Evolutionary conservation across 2,329 filamentous ascomycete species (phyloP).

Genomic region (Coniochaeta hoffmannii): DNA sequence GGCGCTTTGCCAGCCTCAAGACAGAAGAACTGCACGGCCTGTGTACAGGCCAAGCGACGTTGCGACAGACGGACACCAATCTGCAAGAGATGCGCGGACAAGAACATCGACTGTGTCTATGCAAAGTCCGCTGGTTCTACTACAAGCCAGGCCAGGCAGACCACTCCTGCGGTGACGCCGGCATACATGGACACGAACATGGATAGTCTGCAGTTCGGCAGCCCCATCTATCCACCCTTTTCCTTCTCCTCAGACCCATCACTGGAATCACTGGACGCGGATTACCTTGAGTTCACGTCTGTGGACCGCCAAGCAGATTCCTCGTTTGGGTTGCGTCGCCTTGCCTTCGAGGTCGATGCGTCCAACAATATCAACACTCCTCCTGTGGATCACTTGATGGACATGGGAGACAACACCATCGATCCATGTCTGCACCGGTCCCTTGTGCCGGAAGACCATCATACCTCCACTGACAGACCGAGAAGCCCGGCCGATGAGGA

Average conservation of each 20-base stretch:
- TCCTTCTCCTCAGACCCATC: neutral
- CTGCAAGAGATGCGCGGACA: slow-evolving; percentile 29
- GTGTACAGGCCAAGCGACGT: slow-evolving; percentile 29
- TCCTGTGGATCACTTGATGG: neutral
- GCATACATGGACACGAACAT: neutral
- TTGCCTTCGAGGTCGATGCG: neutral
- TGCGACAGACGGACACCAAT: slow-evolving; percentile 29
- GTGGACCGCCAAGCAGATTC: neutral
- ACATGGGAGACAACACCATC: neutral
- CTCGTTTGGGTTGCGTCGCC: neutral
- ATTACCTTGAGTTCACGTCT: neutral
- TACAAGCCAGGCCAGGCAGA: neutral
- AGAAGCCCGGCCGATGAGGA: slow-evolving; percentile 11
- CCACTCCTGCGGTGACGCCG: neutral
- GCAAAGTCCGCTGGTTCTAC: slow-evolving; percentile 9
- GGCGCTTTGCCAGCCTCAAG: slow-evolving; percentile 9
- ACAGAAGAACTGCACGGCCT: slow-evolving; percentile 28
- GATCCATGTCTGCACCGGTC: neutral
- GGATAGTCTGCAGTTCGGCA: slow-evolving; percentile 2
- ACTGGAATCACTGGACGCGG: neutral
- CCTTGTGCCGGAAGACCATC: neutral
- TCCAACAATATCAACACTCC: neutral
- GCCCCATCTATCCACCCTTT: slow-evolving; percentile 9
- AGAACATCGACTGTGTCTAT: slow-evolving; percentile 23
- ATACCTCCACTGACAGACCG: slow-evolving; percentile 4